Percentiles rank a stretch among this genome's conserved stretches.
These are phyloP conservation scores for Obelidium mucronatum DNA, from an alignment of 192 early-diverging fungal species.

Conservation along the genomic window DNA sequence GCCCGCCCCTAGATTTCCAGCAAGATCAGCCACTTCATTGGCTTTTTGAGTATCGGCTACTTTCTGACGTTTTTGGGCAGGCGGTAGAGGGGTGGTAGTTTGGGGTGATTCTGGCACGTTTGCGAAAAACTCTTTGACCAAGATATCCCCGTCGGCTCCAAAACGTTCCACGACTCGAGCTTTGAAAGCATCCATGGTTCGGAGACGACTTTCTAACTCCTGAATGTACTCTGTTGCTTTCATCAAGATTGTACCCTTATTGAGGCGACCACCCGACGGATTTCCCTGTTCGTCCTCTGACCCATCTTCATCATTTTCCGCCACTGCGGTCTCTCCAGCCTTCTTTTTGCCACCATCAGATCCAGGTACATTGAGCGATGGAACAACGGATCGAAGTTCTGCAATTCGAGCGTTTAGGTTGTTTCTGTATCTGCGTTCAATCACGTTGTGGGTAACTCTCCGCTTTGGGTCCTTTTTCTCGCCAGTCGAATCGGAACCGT, in stretches of 20 bases:
- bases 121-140: conserved; percentile 9
- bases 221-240: conserved; percentile 93
- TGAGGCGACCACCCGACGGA: conserved; percentile 64
- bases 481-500: neutral
- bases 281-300: neutral
- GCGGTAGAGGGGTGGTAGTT: neutral
- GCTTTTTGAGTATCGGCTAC: neutral
- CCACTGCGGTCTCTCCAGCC: conserved; percentile 47
- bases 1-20: neutral
- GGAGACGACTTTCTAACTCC: conserved; percentile 37
- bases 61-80: neutral
- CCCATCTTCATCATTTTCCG: conserved; percentile 62
- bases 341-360: conserved; percentile 34
- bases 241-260: conserved; percentile 92
- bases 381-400: conserved; percentile 85
- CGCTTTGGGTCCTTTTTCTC: conserved; percentile 43
- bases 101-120: neutral
- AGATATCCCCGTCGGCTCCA: conserved; percentile 1
- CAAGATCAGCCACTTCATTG: neutral
- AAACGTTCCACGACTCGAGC: neutral
- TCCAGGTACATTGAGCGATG: conserved; percentile 70
- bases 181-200: neutral
- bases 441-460: conserved; percentile 95
- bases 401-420: conserved; percentile 97
- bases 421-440: conserved; percentile 93